A percentile compares a stretch with the other conserved stretches of the same genome.
These are phyloP conservation scores for Lyophyllum decastes DNA, from an alignment of 768 basidiomycete species.

Conservation along the genomic window DNA sequence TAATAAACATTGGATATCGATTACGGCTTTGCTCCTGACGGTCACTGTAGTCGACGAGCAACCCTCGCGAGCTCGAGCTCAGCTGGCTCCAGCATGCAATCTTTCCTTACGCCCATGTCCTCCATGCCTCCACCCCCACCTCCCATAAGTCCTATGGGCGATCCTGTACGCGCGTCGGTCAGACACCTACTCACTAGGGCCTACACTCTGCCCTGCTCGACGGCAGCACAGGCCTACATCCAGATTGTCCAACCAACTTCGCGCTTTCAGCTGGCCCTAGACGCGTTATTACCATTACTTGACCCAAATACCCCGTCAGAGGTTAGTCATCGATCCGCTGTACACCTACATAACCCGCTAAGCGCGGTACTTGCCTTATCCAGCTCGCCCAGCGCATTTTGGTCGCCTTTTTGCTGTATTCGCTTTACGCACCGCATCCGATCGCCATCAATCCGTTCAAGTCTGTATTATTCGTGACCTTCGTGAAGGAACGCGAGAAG, in stretches of 20 bases:
- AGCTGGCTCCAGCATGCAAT: constrained; percentile 25
- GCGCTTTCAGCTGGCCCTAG: constrained; percentile 83
- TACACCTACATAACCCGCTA: constrained; percentile 5
- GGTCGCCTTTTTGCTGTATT: constrained; percentile 78
- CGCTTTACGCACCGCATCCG: constrained; percentile 78
- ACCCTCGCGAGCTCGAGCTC: constrained; percentile 19
- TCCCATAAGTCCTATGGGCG: constrained; percentile 28
- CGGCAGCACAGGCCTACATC: constrained; percentile 72
- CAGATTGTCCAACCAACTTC: constrained; percentile 76
- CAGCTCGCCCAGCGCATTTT: constrained; percentile 76
- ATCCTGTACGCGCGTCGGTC: constrained; percentile 64
- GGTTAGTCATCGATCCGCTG: constrained; percentile 34
- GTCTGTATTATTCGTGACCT: constrained; percentile 67
- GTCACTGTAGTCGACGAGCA: constrained; percentile 19
- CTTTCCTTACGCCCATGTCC: constrained; percentile 24
- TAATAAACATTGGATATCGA: constrained; percentile 19
- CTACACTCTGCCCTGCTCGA: constrained; percentile 72
- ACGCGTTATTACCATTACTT: constrained; percentile 76
- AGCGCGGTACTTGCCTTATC: constrained; percentile 6
- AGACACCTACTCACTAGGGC: constrained; percentile 67
- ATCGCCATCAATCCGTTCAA: constrained; percentile 83
- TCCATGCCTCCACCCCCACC: constrained; percentile 16
- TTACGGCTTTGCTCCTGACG: constrained; percentile 17
- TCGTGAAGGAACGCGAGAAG: constrained; percentile 65
- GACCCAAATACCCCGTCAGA: constrained; percentile 53